Conservation (phyloP, 2,329 filamentous ascomycete species). For the Aspergillus vadensis region DNA sequence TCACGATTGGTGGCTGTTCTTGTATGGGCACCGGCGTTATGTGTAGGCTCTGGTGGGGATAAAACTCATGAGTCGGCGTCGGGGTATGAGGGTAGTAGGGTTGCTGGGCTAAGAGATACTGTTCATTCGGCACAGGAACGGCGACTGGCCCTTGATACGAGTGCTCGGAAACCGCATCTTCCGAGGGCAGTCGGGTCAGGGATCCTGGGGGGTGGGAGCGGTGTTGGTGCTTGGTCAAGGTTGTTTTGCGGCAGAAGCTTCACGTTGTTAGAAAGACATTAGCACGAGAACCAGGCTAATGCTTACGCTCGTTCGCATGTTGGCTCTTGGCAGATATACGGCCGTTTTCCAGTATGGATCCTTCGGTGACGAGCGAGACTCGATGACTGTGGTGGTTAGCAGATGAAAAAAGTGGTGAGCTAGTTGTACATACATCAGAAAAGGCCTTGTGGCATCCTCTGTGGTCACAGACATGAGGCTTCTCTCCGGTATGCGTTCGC, state of each 20-base stretch:
- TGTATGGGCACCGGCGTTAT: slow-evolving; percentile 36
- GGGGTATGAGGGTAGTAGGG: slow-evolving; percentile 37
- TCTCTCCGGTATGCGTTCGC: slow-evolving; percentile 48
- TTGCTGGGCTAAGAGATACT: slow-evolving; percentile 41
- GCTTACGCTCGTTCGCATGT: slow-evolving; percentile 43
- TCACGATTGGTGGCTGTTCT: slow-evolving; percentile 32
- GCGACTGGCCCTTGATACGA: slow-evolving; percentile 37
- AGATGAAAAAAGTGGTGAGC: not conserved
- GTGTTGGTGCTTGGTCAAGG: slow-evolving; percentile 44
- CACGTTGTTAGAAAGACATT: not conserved
- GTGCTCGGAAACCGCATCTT: slow-evolving; percentile 40
- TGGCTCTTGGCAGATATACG: slow-evolving; percentile 45
- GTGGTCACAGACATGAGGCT: slow-evolving; percentile 47
- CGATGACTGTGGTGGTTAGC: slow-evolving; percentile 35
- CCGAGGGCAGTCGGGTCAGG: slow-evolving; percentile 38
- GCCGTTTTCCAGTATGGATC: slow-evolving; percentile 45
- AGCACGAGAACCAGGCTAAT: not conserved
- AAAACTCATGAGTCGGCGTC: slow-evolving; percentile 41
- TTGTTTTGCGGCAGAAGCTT: slow-evolving; percentile 46
- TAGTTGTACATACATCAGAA: slow-evolving; percentile 41
- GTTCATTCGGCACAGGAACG: slow-evolving; percentile 34
- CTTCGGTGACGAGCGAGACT: slow-evolving; percentile 45
- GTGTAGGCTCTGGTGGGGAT: slow-evolving; percentile 36
- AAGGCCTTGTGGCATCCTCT: slow-evolving; percentile 48
- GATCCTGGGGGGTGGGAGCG: slow-evolving; percentile 41